Percentiles rank a stretch among this genome's conserved stretches.
phyloP scores from a whole-genome alignment of 306 rosid species.

The Sophora flavescens region DNA sequence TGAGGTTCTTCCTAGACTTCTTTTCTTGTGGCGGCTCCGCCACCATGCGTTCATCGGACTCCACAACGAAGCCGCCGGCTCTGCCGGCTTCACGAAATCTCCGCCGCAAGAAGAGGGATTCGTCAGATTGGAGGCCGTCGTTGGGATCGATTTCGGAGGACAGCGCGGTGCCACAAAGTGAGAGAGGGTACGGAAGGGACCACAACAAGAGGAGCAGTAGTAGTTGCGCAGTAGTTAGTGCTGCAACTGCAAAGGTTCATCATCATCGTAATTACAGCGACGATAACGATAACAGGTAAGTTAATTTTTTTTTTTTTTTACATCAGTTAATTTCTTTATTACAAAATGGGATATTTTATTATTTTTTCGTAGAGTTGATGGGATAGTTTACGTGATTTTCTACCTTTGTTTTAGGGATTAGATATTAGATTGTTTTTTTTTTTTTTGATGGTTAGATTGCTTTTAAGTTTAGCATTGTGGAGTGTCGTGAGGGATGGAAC shows the following conservation, averaged over 20 bases:
- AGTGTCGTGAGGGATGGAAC: background rate
- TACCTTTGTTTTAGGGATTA: background rate
- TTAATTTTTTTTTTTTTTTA: no score
- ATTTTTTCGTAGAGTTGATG: background rate
- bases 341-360: no score
- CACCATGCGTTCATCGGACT: background rate
- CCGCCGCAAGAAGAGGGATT: constrained; percentile 43
- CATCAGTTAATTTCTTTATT: no score
- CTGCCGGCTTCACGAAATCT: background rate
- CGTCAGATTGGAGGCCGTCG: constrained; percentile 65
- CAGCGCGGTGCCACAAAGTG: constrained; percentile 17
- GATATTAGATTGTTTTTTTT: background rate
- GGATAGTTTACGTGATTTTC: background rate
- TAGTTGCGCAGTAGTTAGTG: background rate
- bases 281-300: constrained; percentile 52
- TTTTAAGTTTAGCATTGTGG: background rate
- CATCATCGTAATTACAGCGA: constrained; percentile 27
- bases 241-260: constrained; percentile 28
- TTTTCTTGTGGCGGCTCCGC: constrained; percentile 56
- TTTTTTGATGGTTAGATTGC: no score
- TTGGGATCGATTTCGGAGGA: constrained; percentile 68
- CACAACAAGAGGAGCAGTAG: constrained; percentile 14
- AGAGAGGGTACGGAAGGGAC: constrained; percentile 4
- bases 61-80: background rate
- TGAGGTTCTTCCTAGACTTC: constrained; percentile 59